Conservation (phyloP, 1,284 basidiomycete species). For the Papiliotrema fonsecae region DNA sequence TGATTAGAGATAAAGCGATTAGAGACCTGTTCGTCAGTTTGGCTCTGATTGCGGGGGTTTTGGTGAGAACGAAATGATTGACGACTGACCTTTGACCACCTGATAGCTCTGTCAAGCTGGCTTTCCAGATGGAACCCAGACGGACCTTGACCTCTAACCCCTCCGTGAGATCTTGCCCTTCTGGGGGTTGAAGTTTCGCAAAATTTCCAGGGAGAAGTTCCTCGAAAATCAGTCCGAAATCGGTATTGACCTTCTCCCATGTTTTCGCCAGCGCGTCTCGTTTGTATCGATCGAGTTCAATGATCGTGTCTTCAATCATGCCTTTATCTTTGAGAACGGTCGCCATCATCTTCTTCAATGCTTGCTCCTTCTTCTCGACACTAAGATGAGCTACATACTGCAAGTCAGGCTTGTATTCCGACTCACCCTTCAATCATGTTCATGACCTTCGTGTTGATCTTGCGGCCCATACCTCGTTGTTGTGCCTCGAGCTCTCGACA, state of each 20-base stretch:
- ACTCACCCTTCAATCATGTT: constrained; percentile 90
- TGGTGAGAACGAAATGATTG: not conserved
- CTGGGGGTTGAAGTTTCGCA: constrained; percentile 88
- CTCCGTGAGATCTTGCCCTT: constrained; percentile 86
- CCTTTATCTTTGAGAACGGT: constrained; percentile 90
- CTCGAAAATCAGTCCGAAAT: constrained; percentile 95
- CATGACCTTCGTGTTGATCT: constrained; percentile 91
- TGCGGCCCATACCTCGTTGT: constrained; percentile 86
- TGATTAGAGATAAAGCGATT: constrained; percentile 94
- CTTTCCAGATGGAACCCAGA: constrained; percentile 94
- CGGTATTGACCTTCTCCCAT: constrained; percentile 92
- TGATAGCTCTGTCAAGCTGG: constrained; percentile 90
- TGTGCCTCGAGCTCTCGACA: constrained; percentile 72
- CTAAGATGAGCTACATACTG: constrained; percentile 49
- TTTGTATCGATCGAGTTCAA: constrained; percentile 90
- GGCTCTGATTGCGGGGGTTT: not conserved
- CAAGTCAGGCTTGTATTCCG: not conserved
- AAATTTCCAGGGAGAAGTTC: constrained; percentile 96
- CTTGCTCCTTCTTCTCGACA: constrained; percentile 89
- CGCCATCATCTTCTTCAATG: constrained; percentile 79
- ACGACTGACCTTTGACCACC: constrained; percentile 83
- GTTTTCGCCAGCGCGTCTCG: constrained; percentile 88
- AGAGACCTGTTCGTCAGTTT: constrained; percentile 61
- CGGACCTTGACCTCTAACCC: constrained; percentile 97
- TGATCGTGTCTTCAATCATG: constrained; percentile 94